Conservation (phyloP, 768 basidiomycete species). For the Boletus vinaceobasis region DNA sequence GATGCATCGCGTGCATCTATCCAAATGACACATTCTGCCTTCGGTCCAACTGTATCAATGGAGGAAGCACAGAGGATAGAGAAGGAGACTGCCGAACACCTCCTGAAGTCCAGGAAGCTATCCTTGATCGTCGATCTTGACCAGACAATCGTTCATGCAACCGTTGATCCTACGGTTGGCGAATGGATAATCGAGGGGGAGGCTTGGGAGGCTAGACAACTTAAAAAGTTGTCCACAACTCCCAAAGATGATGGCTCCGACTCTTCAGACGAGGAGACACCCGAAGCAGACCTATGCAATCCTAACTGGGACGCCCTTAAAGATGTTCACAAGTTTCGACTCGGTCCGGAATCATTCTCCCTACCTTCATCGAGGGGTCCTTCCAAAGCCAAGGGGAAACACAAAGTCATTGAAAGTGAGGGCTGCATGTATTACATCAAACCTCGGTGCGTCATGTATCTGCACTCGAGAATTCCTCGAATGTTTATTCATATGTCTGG, state of each 20-base stretch:
- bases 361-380: constrained; percentile 39
- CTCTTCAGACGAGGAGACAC: constrained; percentile 38
- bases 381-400: constrained; percentile 52
- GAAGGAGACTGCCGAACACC: constrained; percentile 71
- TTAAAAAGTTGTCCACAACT: constrained; percentile 37
- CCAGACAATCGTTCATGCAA: constrained; percentile 98
- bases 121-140: constrained; percentile 98
- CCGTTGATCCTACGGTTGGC: constrained; percentile 96
- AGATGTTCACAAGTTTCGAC: constrained; percentile 85
- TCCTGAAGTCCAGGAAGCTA: constrained; percentile 73
- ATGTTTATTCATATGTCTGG: neutral
- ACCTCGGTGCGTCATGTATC: constrained; percentile 63
- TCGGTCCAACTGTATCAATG: constrained; percentile 86
- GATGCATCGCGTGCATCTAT: constrained; percentile 85
- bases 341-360: constrained; percentile 74
- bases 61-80: constrained; percentile 92
- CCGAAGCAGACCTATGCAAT: constrained; percentile 64
- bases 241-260: constrained; percentile 31
- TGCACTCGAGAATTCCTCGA: neutral
- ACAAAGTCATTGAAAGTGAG: constrained; percentile 64
- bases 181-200: constrained; percentile 93
- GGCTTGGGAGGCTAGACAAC: constrained; percentile 67
- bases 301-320: constrained; percentile 91
- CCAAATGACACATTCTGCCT: constrained; percentile 91
- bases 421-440: constrained; percentile 98